Base-by-base conservation (phyloP, 108 stramenopile genomes). In the Cylindrotheca fusiformis region DNA sequence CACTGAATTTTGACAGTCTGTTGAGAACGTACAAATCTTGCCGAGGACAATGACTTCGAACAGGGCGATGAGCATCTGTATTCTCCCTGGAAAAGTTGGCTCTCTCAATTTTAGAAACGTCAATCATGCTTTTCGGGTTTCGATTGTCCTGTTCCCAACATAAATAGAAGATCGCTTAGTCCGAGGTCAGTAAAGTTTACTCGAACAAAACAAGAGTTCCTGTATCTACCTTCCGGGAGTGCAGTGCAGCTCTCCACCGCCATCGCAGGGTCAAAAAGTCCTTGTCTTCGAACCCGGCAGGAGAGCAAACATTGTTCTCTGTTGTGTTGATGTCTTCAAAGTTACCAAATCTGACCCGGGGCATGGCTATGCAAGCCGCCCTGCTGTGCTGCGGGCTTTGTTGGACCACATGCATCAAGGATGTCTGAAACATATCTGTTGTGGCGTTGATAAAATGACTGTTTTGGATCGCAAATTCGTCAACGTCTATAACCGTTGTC, bases 291-390 rank as follows among this genome's bases (percentile, higher is more conserved):
- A 63, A 63, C 0, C 30, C 32, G 0, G 63, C 1, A 20, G 52
- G 52, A 6, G 63, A n/a, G n/a, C n/a, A n/a, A 20, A 33, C 5
- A 2, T 31, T 52, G 2, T 58, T 58, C 24, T n/a, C 2, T n/a
- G 21, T 52, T 19, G 30, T 6, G n/a, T 63, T 63, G 31, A 2
- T 2, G 3, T 63, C 52, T 45, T 56, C 55, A 27, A 36, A 49
- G 45, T 69, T 52, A 18, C 63, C 62, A 62, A 71, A 76, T 32
- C 52, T 21, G 1, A 69, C 32, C 6, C 75, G 33, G 3, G 69
- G 75, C 57, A 76, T 70, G 19, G 63, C 32, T 21, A 69, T 65
- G 29, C 75, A 76, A 18, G 63, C 12, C 1, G 32, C 31, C 32
- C 58, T 56, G 20, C 18, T 28, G 46, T 54, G 52, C 1, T 17